Conservation (phyloP, 2,329 filamentous ascomycete genomes). For the Hypocrella siamensis region DNA sequence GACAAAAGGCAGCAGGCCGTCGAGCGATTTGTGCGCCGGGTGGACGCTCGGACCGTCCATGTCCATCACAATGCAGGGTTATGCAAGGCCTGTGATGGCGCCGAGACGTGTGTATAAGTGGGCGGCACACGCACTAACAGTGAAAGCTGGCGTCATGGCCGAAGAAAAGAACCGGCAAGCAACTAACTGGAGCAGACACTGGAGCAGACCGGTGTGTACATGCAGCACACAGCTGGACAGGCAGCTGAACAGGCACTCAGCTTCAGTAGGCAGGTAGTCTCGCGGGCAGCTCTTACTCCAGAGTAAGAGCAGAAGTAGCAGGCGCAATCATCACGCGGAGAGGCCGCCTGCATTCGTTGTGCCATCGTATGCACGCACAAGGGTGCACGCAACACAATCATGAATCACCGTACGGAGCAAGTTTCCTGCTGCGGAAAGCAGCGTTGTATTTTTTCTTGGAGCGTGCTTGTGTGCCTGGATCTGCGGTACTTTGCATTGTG, state of each 20-base stretch:
- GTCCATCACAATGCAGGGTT: conserved; percentile 17
- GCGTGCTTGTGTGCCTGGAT: no score
- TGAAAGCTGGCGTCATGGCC: neutral
- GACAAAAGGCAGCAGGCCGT: no score
- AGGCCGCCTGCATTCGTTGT: conserved; percentile 5
- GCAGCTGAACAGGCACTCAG: no score
- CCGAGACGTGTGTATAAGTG: conserved; percentile 12
- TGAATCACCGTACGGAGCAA: neutral
- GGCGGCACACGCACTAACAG: conserved; percentile 5
- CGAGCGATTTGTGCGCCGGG: no score
- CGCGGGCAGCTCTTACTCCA: neutral
- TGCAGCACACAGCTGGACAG: no score
- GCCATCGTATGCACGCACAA: conserved; percentile 1
- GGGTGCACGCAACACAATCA: conserved; percentile 1
- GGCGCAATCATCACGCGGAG: conserved; percentile 1
- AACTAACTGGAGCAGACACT: no score
- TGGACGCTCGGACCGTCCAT: conserved; percentile 9
- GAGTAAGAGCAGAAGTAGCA: neutral
- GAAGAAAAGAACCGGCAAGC: neutral
- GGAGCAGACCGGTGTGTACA: no score
- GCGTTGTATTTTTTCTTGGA: no score
- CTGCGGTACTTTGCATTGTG: neutral
- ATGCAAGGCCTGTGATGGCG: conserved; percentile 20
- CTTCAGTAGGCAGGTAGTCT: no score
- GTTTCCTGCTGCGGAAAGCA: no score